These are phyloP conservation scores for Lactuca saligna DNA, from an alignment of 129 eudicot species.

Conservation along the genomic window DNA sequence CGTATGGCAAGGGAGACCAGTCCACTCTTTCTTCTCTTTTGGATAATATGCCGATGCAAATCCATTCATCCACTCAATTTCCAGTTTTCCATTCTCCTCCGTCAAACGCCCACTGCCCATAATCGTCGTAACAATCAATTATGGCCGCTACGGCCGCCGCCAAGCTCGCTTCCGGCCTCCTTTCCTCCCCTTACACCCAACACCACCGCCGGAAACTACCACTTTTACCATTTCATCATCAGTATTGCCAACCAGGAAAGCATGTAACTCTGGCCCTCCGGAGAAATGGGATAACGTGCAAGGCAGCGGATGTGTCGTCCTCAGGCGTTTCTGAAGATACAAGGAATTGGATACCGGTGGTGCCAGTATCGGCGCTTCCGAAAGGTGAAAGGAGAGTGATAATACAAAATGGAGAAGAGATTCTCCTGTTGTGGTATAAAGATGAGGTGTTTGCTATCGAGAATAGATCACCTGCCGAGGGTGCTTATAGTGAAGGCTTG, in stretches of 20 bases:
- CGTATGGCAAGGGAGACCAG: conserved; percentile 21
- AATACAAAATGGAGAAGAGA: conserved; percentile 77
- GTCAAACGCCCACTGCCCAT: conserved; percentile 5
- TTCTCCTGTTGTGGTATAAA: conserved; percentile 84
- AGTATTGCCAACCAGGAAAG: not conserved
- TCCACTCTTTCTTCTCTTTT: conserved; percentile 12
- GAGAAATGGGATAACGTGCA: conserved; percentile 34
- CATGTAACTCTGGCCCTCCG: conserved; percentile 1
- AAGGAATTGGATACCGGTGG: conserved; percentile 90
- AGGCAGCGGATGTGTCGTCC: conserved; percentile 60
- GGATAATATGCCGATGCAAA: conserved; percentile 14
- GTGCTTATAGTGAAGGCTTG: conserved; percentile 88
- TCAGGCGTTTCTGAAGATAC: conserved; percentile 37
- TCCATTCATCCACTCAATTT: conserved; percentile 16
- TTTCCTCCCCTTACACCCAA: conserved; percentile 45
- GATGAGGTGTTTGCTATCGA: conserved; percentile 81
- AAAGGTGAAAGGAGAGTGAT: conserved; percentile 93
- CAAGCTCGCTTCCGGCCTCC: conserved; percentile 49
- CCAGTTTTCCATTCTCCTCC: not conserved
- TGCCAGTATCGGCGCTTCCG: conserved; percentile 90
- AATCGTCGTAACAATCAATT: conserved; percentile 5
- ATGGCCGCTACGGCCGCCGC: conserved; percentile 65
- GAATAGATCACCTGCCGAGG: conserved; percentile 95
- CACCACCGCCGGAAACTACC: conserved; percentile 40
- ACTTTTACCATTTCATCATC: conserved; percentile 8